phyloP scores from a whole-genome alignment of 2,329 filamentous ascomycete genomes.

The Fusarium metavorans region DNA sequence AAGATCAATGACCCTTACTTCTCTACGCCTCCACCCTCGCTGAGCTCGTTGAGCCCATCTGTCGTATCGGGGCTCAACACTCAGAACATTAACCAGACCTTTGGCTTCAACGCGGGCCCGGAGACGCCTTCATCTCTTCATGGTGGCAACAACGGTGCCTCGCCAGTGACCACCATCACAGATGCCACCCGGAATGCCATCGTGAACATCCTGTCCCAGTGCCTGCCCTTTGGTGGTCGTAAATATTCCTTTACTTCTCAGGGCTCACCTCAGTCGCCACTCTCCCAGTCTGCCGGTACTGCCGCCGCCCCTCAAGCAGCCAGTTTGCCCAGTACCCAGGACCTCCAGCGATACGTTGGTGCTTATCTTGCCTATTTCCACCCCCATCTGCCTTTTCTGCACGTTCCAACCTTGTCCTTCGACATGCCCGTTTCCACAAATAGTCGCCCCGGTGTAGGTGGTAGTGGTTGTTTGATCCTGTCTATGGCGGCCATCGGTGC shows the following conservation, averaged over 20 bases:
- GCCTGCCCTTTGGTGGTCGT: slow-evolving; percentile 67
- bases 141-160: slow-evolving; percentile 70
- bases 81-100: slow-evolving; percentile 73
- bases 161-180: slow-evolving; percentile 73
- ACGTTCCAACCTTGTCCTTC: slow-evolving; percentile 92
- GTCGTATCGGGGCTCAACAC: slow-evolving; percentile 73
- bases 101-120: slow-evolving; percentile 74
- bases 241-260: slow-evolving; percentile 73
- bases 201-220: slow-evolving; percentile 69
- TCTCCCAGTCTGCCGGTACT: slow-evolving; percentile 61
- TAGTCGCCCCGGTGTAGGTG: slow-evolving; percentile 73
- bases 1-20: slow-evolving; percentile 81
- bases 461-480: slow-evolving; percentile 85
- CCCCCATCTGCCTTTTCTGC: slow-evolving; percentile 93
- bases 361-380: slow-evolving; percentile 94
- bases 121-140: slow-evolving; percentile 80
- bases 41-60: slow-evolving; percentile 80
- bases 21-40: slow-evolving; percentile 79
- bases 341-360: slow-evolving; percentile 90
- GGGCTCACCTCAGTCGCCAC: slow-evolving; percentile 66
- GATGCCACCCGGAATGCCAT: slow-evolving; percentile 73
- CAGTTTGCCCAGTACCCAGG: slow-evolving; percentile 81
- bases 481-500: slow-evolving; percentile 85
- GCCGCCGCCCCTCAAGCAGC: slow-evolving; percentile 64
- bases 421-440: slow-evolving; percentile 79